These are phyloP conservation scores for Crithidia brevicula DNA, from an alignment of 208 protist genomes.

Conservation along the genomic window DNA sequence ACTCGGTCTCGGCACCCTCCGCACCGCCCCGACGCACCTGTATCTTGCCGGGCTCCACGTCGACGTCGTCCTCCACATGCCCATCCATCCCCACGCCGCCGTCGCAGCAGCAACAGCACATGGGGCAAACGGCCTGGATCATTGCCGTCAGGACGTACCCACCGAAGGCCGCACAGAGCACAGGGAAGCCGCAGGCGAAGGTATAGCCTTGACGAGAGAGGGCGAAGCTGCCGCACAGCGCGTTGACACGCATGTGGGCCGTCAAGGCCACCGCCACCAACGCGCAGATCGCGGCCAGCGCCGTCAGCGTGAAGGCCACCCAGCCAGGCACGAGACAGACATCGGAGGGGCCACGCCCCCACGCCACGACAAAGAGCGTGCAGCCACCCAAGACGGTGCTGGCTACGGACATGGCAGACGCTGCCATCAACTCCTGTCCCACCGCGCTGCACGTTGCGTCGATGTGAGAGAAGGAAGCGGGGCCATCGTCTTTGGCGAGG, in stretches of 20 bases:
- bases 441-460: not conserved
- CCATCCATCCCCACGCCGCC: not conserved
- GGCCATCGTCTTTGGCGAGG: no score
- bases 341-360: not conserved
- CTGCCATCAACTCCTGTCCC: not conserved
- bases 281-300: not conserved
- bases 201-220: not conserved
- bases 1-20: not conserved
- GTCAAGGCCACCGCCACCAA: not conserved
- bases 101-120: constrained; percentile 7
- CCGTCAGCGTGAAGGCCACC: constrained; percentile 5
- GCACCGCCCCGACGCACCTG: no score
- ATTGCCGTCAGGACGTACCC: not conserved
- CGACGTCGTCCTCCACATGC: not conserved
- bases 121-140: constrained; percentile 7
- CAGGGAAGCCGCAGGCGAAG: constrained; percentile 1
- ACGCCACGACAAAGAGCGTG: constrained; percentile 1
- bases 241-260: constrained; percentile 6
- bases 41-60: not conserved
- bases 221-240: not conserved
- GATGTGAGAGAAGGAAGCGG: not conserved
- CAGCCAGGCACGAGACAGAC: not conserved
- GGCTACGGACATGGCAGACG: not conserved
- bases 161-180: not conserved
- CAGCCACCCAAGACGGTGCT: not conserved